A percentile compares a stretch with the other conserved stretches of the same genome.
Evolutionary conservation across 2,329 filamentous ascomycete genomes (phyloP).

Genomic region (Dendrostoma leiphaemia): DNA sequence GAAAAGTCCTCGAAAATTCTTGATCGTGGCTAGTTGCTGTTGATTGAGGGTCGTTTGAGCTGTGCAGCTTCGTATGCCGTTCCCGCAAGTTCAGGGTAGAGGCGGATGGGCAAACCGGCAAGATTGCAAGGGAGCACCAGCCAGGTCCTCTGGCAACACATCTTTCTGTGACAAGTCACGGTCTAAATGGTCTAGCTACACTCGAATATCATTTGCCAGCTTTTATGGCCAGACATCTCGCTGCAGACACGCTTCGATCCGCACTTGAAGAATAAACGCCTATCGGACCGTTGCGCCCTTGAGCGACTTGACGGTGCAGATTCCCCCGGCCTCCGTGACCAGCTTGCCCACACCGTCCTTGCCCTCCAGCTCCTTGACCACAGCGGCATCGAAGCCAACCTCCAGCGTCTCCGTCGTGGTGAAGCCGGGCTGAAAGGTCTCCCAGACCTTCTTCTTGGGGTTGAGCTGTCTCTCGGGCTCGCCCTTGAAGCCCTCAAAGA

Average conservation of each 20-base stretch:
- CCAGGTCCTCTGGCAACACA: neutral
- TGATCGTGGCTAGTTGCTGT: too few relatives aligned
- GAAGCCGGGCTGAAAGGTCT: conserved; percentile 93
- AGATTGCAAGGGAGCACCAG: neutral
- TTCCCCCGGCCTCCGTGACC: conserved; percentile 72
- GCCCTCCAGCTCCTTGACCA: conserved; percentile 69
- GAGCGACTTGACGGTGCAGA: conserved; percentile 81
- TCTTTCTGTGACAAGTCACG: neutral
- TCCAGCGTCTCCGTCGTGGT: conserved; percentile 79
- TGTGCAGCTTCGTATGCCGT: too few relatives aligned
- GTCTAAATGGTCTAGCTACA: neutral
- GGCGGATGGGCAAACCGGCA: too few relatives aligned
- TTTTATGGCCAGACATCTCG: neutral
- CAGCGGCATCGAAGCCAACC: conserved; percentile 81
- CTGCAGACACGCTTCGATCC: neutral
- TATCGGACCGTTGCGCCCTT: conserved; percentile 82
- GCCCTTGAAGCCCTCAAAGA: conserved; percentile 91
- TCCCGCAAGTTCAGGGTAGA: too few relatives aligned
- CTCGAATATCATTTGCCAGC: neutral
- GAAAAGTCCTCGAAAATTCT: too few relatives aligned
- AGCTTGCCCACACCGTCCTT: conserved; percentile 67
- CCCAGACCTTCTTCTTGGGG: conserved; percentile 99
- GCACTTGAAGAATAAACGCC: conserved; percentile 16
- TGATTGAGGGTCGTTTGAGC: too few relatives aligned
- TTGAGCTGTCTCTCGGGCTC: conserved; percentile 92